A percentile compares a stretch with the other conserved stretches of the same genome.
Conservation (phyloP, 1,139 yeast species). For the Trichomonascaceae sp. region DNA sequence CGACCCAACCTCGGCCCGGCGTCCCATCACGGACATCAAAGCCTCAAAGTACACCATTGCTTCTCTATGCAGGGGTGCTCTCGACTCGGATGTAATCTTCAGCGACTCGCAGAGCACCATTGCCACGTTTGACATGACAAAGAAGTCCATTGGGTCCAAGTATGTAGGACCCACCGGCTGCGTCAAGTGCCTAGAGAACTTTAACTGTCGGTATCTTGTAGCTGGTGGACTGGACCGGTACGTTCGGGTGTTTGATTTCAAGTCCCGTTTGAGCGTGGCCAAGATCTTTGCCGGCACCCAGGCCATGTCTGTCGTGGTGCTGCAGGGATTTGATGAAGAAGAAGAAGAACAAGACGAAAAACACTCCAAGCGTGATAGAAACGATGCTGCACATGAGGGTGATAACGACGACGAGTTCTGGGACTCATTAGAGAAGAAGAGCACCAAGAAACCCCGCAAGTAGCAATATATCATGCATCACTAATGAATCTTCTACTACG, state of each 20-base stretch:
- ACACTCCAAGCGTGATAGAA: too few relatives aligned
- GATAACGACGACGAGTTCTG: too few relatives aligned
- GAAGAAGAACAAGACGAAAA: slow-evolving; percentile 14
- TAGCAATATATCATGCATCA: too few relatives aligned
- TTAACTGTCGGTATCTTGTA: slow-evolving; percentile 22
- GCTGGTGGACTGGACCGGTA: slow-evolving; percentile 85
- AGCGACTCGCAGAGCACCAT: slow-evolving; percentile 16
- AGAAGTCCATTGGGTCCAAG: slow-evolving; percentile 12
- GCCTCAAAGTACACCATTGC: slow-evolving; percentile 7
- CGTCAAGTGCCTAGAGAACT: slow-evolving; percentile 13
- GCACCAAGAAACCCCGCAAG: too few relatives aligned
- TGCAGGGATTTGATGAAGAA: slow-evolving; percentile 21
- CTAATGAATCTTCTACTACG: too few relatives aligned
- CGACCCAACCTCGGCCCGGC: slow-evolving; percentile 19
- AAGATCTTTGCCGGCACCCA: slow-evolving; percentile 71
- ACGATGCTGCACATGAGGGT: too few relatives aligned
- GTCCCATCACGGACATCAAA: slow-evolving; percentile 17
- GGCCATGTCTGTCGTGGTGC: slow-evolving; percentile 41
- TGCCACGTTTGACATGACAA: slow-evolving; percentile 10
- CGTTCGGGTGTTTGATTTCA: slow-evolving; percentile 57
- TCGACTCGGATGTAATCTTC: slow-evolving; percentile 11
- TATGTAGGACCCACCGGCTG: slow-evolving; percentile 20
- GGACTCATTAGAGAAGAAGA: too few relatives aligned
- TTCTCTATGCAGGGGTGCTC: slow-evolving; percentile 9
- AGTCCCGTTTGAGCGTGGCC: slow-evolving; percentile 44